phyloP scores from a whole-genome alignment of 805 yeast species.

The Brettanomyces custersianus region DNA sequence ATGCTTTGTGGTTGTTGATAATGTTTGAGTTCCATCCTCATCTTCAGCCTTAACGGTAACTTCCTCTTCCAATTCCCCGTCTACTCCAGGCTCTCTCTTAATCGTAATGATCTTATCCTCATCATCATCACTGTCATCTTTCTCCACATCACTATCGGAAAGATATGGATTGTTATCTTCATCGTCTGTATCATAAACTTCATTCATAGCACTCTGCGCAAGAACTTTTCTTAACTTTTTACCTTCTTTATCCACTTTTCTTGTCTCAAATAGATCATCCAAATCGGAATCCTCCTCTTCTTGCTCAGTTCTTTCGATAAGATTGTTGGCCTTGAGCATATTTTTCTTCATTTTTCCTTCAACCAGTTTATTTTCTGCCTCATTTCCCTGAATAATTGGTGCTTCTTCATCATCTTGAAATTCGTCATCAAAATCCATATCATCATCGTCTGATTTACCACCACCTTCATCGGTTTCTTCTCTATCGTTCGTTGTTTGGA shows the following conservation, averaged over 20 bases:
- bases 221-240: slow-evolving; percentile 75
- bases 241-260: slow-evolving; percentile 86
- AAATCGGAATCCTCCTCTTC: slow-evolving; percentile 54
- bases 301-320: slow-evolving; percentile 51
- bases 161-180: slow-evolving; percentile 67
- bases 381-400: slow-evolving; percentile 92
- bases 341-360: slow-evolving; percentile 78
- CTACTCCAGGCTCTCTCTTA: slow-evolving; percentile 30
- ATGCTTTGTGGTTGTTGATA: background rate
- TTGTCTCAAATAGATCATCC: slow-evolving; percentile 60
- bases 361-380: slow-evolving; percentile 86
- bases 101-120: slow-evolving; percentile 14
- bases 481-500: slow-evolving; percentile 26
- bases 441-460: slow-evolving; percentile 62
- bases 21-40: slow-evolving; percentile 7
- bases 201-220: slow-evolving; percentile 77
- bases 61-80: slow-evolving; percentile 25
- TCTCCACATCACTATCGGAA: slow-evolving; percentile 59
- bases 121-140: slow-evolving; percentile 35
- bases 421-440: slow-evolving; percentile 90
- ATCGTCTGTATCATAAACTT: slow-evolving; percentile 81
- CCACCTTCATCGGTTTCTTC: slow-evolving; percentile 25
- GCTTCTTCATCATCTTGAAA: slow-evolving; percentile 99
- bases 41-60: slow-evolving; percentile 17
- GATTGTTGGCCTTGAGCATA: slow-evolving; percentile 73